Evolutionary conservation across 768 basidiomycete species (phyloP).

Genomic region (Podaxis sp.): DNA sequence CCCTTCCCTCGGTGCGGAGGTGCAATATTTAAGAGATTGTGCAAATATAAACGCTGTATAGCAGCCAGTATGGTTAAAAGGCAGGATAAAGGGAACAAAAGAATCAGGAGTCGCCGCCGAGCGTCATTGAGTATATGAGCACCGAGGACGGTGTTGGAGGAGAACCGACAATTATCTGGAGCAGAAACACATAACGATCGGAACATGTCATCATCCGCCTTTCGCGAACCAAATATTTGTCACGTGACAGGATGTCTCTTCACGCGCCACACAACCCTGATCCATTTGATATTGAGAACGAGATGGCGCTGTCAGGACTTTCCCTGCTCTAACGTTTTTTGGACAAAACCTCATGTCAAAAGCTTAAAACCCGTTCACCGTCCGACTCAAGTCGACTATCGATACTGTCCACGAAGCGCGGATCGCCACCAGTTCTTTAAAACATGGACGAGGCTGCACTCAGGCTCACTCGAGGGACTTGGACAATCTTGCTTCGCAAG

Average conservation of each 20-base stretch:
- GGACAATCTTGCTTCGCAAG: no score
- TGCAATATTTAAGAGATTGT: not conserved
- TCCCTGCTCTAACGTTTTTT: not conserved
- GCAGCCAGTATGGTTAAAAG: slow-evolving; percentile 8
- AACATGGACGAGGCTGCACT: no score
- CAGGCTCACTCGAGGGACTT: no score
- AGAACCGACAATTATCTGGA: slow-evolving; percentile 19
- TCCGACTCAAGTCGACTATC: not conserved
- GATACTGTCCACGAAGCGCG: not conserved
- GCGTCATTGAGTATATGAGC: slow-evolving; percentile 12
- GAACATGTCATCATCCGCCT: slow-evolving; percentile 23
- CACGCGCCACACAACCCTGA: no score
- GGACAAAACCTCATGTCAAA: not conserved
- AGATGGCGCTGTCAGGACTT: not conserved
- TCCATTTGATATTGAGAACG: no score
- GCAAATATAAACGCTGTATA: not conserved
- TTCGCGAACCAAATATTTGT: not conserved
- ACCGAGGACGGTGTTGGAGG: slow-evolving; percentile 15
- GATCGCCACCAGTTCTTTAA: not conserved
- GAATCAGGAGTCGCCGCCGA: not conserved
- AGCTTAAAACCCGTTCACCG: not conserved
- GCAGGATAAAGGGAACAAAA: not conserved
- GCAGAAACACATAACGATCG: slow-evolving; percentile 15
- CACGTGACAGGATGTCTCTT: not conserved
- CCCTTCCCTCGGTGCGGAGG: slow-evolving; percentile 19